These are phyloP conservation scores for Puccinia coronata DNA, from an alignment of 1,284 basidiomycete genomes.

Conservation along the genomic window DNA sequence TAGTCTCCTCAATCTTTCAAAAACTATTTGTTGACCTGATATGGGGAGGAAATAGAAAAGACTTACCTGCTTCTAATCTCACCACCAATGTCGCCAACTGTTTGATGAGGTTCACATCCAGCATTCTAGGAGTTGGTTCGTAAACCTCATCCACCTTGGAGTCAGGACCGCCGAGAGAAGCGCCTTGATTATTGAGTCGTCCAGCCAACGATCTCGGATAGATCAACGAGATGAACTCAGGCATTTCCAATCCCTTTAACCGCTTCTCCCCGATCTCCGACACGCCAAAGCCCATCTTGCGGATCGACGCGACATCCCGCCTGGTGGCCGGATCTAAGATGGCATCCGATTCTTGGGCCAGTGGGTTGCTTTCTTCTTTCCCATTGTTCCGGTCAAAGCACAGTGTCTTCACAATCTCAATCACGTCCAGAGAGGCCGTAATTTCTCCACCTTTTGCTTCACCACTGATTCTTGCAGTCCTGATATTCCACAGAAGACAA, in stretches of 20 bases:
- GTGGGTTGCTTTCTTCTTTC: slow-evolving; percentile 57
- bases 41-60: slow-evolving; percentile 64
- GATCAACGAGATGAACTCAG: slow-evolving; percentile 79
- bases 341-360: slow-evolving; percentile 56
- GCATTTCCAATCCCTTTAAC: slow-evolving; percentile 81
- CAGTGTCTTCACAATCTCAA: slow-evolving; percentile 71
- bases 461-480: slow-evolving; percentile 80
- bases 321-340: slow-evolving; percentile 55
- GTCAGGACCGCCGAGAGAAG: slow-evolving; percentile 46
- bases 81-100: slow-evolving; percentile 75
- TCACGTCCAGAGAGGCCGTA: slow-evolving; percentile 84
- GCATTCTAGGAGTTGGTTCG: slow-evolving; percentile 65
- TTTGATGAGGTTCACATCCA: slow-evolving; percentile 72
- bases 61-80: slow-evolving; percentile 70
- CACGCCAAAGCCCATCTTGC: slow-evolving; percentile 73
- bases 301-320: slow-evolving; percentile 68
- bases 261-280: slow-evolving; percentile 82
- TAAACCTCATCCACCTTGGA: slow-evolving; percentile 55
- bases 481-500: slow-evolving; percentile 19
- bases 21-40: slow-evolving; percentile 63
- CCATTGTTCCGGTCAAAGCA: slow-evolving; percentile 57
- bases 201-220: slow-evolving; percentile 77
- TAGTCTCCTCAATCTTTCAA: slow-evolving; percentile 27
- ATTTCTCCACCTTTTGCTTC: slow-evolving; percentile 91
- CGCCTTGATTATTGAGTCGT: slow-evolving; percentile 62